Evolutionary conservation across 352 stramenopile genomes (phyloP), one percentile per base, ranked within the genome.

Genomic region (Thraustotheca clavata): DNA sequence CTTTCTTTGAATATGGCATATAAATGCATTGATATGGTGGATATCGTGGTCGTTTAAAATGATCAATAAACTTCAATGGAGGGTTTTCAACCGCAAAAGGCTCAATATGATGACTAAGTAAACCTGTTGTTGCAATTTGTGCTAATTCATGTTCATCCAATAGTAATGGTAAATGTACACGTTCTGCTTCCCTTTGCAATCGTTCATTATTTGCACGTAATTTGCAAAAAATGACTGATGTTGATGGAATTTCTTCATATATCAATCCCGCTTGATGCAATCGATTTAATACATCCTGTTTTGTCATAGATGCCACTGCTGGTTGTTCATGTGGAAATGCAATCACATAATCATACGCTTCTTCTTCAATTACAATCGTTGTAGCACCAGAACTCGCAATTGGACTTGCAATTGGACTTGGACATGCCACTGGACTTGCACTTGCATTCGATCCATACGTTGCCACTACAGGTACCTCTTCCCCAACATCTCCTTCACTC

Each of bases 11-110:
- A 70, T 93, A 93, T 38, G 84, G 79, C 32, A 83, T 82, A 60
- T 86, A 93, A 67, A 93, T 93, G 69, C 85, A 88, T 70, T 90
- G 74, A 60, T 90, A 93, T 43, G 80, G 82, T 20, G 72, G 78
- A 72, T 90, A 91, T 50, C 74, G 70, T 67, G 86, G 84, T 67
- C 68, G 72, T 49, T 87, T 77, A 68, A 90, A 90, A 36, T 88
- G 71, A 69, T 94, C 84, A 24, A 76, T 86, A 29, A 87, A 67
- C 54, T 86, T 85, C 60, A 83, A 52, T 60, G 71, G 88, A 33
- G 79, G 77, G 62, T 87, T 75, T 39, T 86, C 75, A 71, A 94
- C 85, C 48, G 79, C 82, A 71, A 93, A 93, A 5, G 84, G 80
- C 20, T 84, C 82, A 60, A 91, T 91, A 62, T 76, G 75, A 54